A percentile compares a stretch with the other conserved stretches of the same genome.
phyloP scores from a whole-genome alignment of 257 asterid genomes.

The Schizonepeta tenuifolia region DNA sequence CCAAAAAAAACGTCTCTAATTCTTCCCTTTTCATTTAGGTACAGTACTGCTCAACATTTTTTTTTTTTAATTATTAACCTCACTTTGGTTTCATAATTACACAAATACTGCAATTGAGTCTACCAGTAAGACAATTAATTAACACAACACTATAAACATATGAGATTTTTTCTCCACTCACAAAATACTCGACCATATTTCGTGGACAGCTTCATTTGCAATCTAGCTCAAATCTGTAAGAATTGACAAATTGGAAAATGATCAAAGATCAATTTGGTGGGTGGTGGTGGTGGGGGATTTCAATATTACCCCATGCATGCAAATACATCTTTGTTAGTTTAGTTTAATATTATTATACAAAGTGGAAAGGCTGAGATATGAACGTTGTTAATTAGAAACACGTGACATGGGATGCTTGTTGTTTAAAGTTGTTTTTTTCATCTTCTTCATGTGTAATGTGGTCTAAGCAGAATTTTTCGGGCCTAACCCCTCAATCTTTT shows the following conservation, averaged over 20 bases:
- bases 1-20: too few relatives aligned
- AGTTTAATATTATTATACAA: constrained; percentile 13
- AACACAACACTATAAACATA: too few relatives aligned
- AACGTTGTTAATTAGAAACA: constrained; percentile 23
- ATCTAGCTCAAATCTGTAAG: neutral
- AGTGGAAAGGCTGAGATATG: constrained; percentile 10
- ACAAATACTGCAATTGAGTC: too few relatives aligned
- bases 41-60: too few relatives aligned
- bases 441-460: neutral
- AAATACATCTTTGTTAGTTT: neutral
- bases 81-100: too few relatives aligned
- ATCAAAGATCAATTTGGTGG: too few relatives aligned
- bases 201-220: too few relatives aligned
- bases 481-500: constrained; percentile 28
- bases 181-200: too few relatives aligned
- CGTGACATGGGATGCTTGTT: constrained; percentile 53
- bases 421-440: constrained; percentile 31
- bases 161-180: too few relatives aligned
- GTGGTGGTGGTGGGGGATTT: neutral
- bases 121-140: too few relatives aligned
- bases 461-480: constrained; percentile 33
- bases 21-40: too few relatives aligned
- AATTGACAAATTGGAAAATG: neutral
- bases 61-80: too few relatives aligned
- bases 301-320: constrained; percentile 8